Percentiles rank a stretch among this genome's conserved stretches.
Evolutionary conservation across 2,329 filamentous ascomycete genomes (phyloP).

Genomic region (Seiridium cupressi): DNA sequence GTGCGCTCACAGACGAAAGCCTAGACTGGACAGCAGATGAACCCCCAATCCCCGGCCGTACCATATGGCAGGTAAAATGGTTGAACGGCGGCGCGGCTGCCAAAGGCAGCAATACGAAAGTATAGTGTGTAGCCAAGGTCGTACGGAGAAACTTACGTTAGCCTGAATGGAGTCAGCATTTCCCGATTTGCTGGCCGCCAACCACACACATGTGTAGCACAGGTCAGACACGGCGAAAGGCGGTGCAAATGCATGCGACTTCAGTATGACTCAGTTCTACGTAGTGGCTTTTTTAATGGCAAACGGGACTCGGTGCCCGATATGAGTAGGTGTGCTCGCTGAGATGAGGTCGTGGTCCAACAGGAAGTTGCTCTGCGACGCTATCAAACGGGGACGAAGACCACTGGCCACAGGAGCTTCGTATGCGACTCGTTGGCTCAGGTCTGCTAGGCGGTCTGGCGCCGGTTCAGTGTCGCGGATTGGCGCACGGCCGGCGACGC

Average conservation of each 20-base stretch:
- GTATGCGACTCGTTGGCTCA: background rate
- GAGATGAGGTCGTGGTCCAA: constrained; percentile 5
- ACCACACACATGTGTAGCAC: constrained; percentile 1
- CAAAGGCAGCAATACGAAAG: background rate
- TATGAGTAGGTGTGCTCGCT: constrained; percentile 6
- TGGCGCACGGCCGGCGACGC: background rate
- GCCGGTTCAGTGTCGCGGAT: background rate
- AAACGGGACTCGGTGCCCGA: constrained; percentile 2
- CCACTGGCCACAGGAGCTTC: constrained; percentile 2
- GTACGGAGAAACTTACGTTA: constrained; percentile 4
- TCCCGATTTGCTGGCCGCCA: constrained; percentile 1
- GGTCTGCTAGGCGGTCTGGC: background rate
- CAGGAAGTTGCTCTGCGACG: background rate
- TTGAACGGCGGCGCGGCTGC: background rate
- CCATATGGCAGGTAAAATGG: background rate
- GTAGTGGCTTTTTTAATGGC: background rate
- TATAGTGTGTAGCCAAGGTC: background rate
- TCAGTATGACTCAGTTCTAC: constrained; percentile 6
- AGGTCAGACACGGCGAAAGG: constrained; percentile 4
- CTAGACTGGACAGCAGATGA: no score
- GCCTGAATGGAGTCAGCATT: constrained; percentile 4
- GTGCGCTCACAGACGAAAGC: background rate
- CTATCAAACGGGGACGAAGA: background rate
- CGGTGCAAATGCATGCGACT: constrained; percentile 1
- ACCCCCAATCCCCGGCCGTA: no score